phyloP scores from a whole-genome alignment of 2,329 filamentous ascomycete genomes.

The Neocatenulostroma microsporum region DNA sequence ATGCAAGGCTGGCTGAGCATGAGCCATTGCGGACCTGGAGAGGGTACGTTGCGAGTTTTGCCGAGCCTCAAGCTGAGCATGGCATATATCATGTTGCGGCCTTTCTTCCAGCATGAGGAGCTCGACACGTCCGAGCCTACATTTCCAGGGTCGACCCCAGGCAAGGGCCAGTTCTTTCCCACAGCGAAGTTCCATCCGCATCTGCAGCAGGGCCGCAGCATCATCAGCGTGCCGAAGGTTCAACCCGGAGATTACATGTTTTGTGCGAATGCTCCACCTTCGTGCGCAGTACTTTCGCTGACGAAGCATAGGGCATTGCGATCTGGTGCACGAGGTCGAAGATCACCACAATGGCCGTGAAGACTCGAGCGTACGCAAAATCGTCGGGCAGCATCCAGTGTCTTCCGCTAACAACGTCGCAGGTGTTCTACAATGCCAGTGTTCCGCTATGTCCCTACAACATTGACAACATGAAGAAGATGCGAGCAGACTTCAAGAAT shows the following conservation, averaged over 20 bases:
- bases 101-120: background rate
- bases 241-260: slow-evolving; percentile 11
- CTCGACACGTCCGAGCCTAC: background rate
- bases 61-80: background rate
- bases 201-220: background rate
- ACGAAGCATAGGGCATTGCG: too few species aligned
- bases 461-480: slow-evolving; percentile 7
- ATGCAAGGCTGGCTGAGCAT: background rate
- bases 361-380: too few species aligned
- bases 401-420: too few species aligned
- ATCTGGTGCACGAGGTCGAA: slow-evolving; percentile 10
- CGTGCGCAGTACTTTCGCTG: too few species aligned
- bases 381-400: too few species aligned
- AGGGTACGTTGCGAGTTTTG: background rate
- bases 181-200: background rate
- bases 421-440: slow-evolving; percentile 10
- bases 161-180: background rate
- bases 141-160: background rate
- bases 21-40: background rate
- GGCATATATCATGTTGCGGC: background rate
- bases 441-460: slow-evolving; percentile 9
- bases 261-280: too few species aligned
- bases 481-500: slow-evolving; percentile 4
- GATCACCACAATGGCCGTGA: slow-evolving; percentile 5
- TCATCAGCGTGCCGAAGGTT: slow-evolving; percentile 8